A percentile compares a stretch with the other conserved stretches of the same genome.
These are phyloP conservation scores for Rhizopus sp. DNA, from an alignment of 371 early-diverging fungal species.

Conservation along the genomic window DNA sequence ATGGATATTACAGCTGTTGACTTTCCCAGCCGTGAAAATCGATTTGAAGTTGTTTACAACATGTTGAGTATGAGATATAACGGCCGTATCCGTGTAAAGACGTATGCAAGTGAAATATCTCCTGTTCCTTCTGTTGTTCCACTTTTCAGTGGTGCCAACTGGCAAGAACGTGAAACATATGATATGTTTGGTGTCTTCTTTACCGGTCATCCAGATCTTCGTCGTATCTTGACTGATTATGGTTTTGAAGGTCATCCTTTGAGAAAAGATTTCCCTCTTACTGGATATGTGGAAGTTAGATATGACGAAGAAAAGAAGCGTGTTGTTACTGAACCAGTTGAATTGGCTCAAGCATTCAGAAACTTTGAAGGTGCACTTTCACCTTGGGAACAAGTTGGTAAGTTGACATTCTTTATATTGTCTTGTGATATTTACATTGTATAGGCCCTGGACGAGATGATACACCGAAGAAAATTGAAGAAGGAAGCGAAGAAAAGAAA, in stretches of 20 bases:
- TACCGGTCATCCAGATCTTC: constrained; percentile 93
- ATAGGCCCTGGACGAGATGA: constrained; percentile 53
- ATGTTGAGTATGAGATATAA: constrained; percentile 87
- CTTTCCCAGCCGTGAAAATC: constrained; percentile 87
- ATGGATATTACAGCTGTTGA: constrained; percentile 90
- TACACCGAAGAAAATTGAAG: constrained; percentile 44
- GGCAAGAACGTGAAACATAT: constrained; percentile 98
- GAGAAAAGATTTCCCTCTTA: constrained; percentile 98
- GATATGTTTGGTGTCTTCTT: constrained; percentile 99
- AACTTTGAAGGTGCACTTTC: constrained; percentile 86
- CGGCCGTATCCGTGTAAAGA: constrained; percentile 96
- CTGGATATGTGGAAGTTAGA: constrained; percentile 93
- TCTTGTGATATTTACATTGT: neutral
- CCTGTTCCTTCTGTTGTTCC: constrained; percentile 86
- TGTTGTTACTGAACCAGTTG: constrained; percentile 94
- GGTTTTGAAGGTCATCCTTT: constrained; percentile 98
- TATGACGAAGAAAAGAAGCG: constrained; percentile 98
- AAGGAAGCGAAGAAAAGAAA: constrained; percentile 35
- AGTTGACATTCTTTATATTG: neutral
- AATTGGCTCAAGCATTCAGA: constrained; percentile 96
- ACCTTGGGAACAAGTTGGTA: constrained; percentile 89
- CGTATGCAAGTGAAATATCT: constrained; percentile 89
- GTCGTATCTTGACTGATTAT: constrained; percentile 97
- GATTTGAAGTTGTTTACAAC: constrained; percentile 97
- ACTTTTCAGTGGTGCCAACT: constrained; percentile 87